Evolutionary conservation across 139 green algal species (phyloP).

Genomic region (Chlorella sp.): DNA sequence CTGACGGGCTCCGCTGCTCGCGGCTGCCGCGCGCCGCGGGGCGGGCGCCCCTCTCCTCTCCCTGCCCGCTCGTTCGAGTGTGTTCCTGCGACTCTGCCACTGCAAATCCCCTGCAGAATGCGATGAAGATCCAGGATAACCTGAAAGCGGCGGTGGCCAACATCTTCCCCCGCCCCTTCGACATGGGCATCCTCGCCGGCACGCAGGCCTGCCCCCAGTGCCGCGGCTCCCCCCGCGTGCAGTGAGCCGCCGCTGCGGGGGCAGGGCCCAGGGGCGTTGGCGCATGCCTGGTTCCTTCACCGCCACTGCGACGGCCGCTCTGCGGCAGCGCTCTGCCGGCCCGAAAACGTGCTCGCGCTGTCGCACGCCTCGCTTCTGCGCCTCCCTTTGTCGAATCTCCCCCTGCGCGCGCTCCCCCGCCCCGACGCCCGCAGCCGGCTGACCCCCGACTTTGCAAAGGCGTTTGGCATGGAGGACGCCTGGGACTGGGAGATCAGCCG

Average conservation of each 20-base stretch:
- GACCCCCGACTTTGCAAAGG: slow-evolving; percentile 42
- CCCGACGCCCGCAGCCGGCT: too few relatives aligned
- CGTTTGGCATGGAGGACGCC: slow-evolving; percentile 21
- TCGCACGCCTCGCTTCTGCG: too few relatives aligned
- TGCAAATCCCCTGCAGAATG: slow-evolving; percentile 18
- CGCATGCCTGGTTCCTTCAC: too few relatives aligned
- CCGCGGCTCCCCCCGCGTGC: slow-evolving; percentile 20
- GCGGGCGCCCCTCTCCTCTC: not conserved
- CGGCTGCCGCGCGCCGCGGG: too few relatives aligned
- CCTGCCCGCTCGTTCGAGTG: not conserved
- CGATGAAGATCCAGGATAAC: slow-evolving; percentile 50
- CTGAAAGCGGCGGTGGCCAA: slow-evolving; percentile 44
- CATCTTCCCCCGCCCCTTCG: slow-evolving; percentile 14
- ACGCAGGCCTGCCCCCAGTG: slow-evolving; percentile 45
- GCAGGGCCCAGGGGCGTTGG: too few relatives aligned
- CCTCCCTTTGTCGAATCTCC: too few relatives aligned
- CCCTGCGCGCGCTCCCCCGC: too few relatives aligned
- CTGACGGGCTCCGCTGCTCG: not conserved
- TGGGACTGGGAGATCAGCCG: slow-evolving; percentile 24
- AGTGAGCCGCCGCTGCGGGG: too few relatives aligned
- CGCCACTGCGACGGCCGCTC: too few relatives aligned
- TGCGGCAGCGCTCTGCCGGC: too few relatives aligned
- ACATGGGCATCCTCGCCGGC: slow-evolving; percentile 24
- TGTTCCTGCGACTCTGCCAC: not conserved
- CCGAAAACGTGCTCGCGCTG: too few relatives aligned